Evolutionary conservation across 2,329 filamentous ascomycete species (phyloP), one percentile per base, ranked within the genome.

Genomic region (Colletotrichum neosansevieriae): DNA sequence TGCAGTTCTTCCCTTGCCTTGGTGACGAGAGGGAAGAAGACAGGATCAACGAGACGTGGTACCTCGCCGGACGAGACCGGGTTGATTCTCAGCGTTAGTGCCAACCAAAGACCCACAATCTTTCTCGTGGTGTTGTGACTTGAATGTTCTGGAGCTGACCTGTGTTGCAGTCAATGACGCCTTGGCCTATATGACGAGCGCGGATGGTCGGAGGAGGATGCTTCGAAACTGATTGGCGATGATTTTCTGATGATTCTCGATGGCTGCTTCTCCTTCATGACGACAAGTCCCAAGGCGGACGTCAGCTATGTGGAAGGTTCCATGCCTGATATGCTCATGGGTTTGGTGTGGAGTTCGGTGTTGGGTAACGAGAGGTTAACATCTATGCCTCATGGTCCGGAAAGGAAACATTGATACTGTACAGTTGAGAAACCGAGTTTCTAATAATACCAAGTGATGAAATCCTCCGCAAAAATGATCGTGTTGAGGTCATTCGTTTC

Each of bases 1-100:
- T 69, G 3, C 63, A 71, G 13, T 71, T 71, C 38, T 71, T 70
- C 19, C 44, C 61, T 29, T 71, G 70, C 36, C 49, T 58, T 3
- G 70, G 69, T 42, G 36, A 57, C 15, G 70, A 66, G 32, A 21
- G 38, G 12, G 44, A 66, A n/a, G 47, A 67, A 49, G 70, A 71
- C 51, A 51, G 58, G 32, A 54, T 65, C 40, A 69, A 69, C 17
- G 64, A 71, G 36, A 42, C 57, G 3, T 71, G 70, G 68, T 63
- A 71, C 15, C 57, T 71, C 11, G 60, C 53, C 12, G 58, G 58
- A 6, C 60, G 60, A 17, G 64, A 67, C 6, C 58, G 29, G 42
- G 44, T 69, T 4, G 40, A 62, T 6, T 47, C 53, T 6, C 63
- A 70, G 50, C 38, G 68, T 71, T 42, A 67, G 67, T 53, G 38